Conservation (phyloP, 768 basidiomycete genomes). For the Austroboletus eburneus region DNA sequence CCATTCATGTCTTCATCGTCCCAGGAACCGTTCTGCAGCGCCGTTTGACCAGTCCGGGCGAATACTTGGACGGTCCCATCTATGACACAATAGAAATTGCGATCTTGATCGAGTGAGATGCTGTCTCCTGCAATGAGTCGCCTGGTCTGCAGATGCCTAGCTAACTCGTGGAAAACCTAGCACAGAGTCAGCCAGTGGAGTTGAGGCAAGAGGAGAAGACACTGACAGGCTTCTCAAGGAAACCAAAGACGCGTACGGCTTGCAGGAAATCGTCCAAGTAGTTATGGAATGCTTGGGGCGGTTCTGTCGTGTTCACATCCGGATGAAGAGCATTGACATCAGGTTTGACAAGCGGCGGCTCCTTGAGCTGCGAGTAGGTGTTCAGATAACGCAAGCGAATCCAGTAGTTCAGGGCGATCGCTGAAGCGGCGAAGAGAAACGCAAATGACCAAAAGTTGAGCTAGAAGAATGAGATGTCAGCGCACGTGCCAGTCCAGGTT, state of each 20-base stretch:
- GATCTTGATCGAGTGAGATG: constrained; percentile 84
- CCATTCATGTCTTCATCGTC: constrained; percentile 91
- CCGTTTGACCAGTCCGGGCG: constrained; percentile 59
- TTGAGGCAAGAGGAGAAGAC: not conserved
- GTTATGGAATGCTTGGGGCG: constrained; percentile 82
- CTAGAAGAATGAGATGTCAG: constrained; percentile 35
- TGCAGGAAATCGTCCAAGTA: constrained; percentile 97
- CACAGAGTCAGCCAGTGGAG: not conserved
- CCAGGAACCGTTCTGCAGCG: constrained; percentile 55
- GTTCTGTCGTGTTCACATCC: constrained; percentile 76
- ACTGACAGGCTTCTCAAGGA: constrained; percentile 90
- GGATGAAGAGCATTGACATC: constrained; percentile 88
- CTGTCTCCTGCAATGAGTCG: constrained; percentile 96
- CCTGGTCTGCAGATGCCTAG: constrained; percentile 91
- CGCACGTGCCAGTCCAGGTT: not conserved
- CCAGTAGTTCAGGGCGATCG: constrained; percentile 74
- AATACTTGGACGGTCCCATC: constrained; percentile 97
- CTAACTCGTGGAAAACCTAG: constrained; percentile 95
- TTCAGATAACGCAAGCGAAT: constrained; percentile 80
- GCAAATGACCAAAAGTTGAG: constrained; percentile 92
- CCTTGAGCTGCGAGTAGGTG: constrained; percentile 70
- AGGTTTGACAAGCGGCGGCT: constrained; percentile 76
- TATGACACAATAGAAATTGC: constrained; percentile 96
- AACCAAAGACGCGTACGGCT: constrained; percentile 95
- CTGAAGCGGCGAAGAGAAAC: constrained; percentile 63